phyloP scores from a whole-genome alignment of 495 filamentous ascomycete genomes.

The Penicillium roqueforti region DNA sequence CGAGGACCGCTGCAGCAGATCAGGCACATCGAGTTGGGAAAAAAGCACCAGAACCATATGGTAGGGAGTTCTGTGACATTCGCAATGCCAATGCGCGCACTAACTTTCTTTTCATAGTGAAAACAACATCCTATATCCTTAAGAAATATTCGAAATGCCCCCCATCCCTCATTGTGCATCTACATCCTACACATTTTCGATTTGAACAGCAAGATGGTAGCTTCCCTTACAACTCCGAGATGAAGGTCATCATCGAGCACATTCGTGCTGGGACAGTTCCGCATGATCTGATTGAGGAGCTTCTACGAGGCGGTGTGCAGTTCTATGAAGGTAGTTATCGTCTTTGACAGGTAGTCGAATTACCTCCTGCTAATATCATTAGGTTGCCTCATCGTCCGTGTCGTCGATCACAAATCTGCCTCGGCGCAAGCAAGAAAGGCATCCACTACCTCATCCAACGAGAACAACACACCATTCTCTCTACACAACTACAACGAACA shows the following conservation, averaged over 20 bases:
- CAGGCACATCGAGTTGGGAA: slow-evolving; percentile 36
- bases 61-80: slow-evolving; percentile 22
- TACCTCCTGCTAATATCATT: slow-evolving; percentile 5
- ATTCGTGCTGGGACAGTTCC: slow-evolving; percentile 62
- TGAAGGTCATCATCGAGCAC: slow-evolving; percentile 79
- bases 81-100: slow-evolving; percentile 10
- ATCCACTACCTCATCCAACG: slow-evolving; percentile 47
- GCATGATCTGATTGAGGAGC: slow-evolving; percentile 69
- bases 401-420: slow-evolving; percentile 75
- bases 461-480: slow-evolving; percentile 68
- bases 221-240: slow-evolving; percentile 85
- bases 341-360: background rate
- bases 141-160: slow-evolving; percentile 70
- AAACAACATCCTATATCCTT: slow-evolving; percentile 71
- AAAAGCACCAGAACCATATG: slow-evolving; percentile 48
- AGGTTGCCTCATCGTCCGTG: slow-evolving; percentile 88
- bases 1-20: slow-evolving; percentile 32
- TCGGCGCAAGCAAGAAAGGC: slow-evolving; percentile 54
- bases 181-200: slow-evolving; percentile 80
- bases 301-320: slow-evolving; percentile 59
- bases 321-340: slow-evolving; percentile 76
- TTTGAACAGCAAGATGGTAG: slow-evolving; percentile 94
- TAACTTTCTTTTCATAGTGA: slow-evolving; percentile 41
- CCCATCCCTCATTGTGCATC: slow-evolving; percentile 81
- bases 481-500: slow-evolving; percentile 87